Evolutionary conservation across 2,329 filamentous ascomycete genomes (phyloP).

Genomic region (Cladosporium colombiae): DNA sequence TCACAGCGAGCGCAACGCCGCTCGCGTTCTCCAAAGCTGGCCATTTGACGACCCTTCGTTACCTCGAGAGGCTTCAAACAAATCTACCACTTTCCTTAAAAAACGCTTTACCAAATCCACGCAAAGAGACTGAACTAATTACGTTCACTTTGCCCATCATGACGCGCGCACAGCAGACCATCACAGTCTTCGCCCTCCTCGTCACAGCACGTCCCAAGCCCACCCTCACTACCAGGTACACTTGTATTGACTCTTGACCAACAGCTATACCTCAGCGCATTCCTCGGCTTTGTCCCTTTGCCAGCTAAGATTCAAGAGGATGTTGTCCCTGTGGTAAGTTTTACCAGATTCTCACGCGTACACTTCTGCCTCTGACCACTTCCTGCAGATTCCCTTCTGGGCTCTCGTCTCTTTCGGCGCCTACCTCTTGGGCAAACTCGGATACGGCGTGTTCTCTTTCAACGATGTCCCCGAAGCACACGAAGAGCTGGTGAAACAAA

Average conservation of each 20-base stretch:
- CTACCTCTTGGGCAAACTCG: slow-evolving; percentile 87
- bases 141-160: slow-evolving; percentile 54
- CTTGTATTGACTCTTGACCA: neutral
- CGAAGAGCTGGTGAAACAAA: slow-evolving; percentile 83
- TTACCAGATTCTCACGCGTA: slow-evolving; percentile 1
- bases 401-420: slow-evolving; percentile 86
- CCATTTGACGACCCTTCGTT: slow-evolving; percentile 16
- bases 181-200: slow-evolving; percentile 82
- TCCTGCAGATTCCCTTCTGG: slow-evolving; percentile 82
- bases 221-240: slow-evolving; percentile 5
- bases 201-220: slow-evolving; percentile 73
- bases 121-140: neutral
- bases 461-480: slow-evolving; percentile 93
- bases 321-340: slow-evolving; percentile 81
- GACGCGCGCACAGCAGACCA: slow-evolving; percentile 86
- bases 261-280: slow-evolving; percentile 86
- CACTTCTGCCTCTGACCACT: neutral
- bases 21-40: slow-evolving; percentile 11
- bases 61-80: neutral
- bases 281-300: slow-evolving; percentile 79
- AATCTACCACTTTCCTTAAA: neutral
- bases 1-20: neutral
- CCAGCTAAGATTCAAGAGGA: slow-evolving; percentile 76
- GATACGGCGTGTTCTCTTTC: slow-evolving; percentile 91
- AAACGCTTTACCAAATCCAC: neutral